Evolutionary conservation across 2,329 filamentous ascomycete species (phyloP), one percentile per base, ranked within the genome.

Genomic region (Arthrobotrys iridis): DNA sequence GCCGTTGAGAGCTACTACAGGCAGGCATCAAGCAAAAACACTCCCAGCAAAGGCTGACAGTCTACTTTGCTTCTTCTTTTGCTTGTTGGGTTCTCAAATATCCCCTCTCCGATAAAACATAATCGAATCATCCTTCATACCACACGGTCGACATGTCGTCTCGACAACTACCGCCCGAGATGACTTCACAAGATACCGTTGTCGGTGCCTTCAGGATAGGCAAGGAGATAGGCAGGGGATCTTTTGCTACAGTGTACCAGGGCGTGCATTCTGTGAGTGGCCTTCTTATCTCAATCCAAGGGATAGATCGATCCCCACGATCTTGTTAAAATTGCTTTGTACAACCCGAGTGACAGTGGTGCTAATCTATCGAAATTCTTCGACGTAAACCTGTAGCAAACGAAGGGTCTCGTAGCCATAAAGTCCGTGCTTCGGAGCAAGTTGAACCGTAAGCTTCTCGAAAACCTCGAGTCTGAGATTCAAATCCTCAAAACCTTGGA

Each of bases 391-490:
- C n/a, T 48, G 55, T 80, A 96, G 93, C 89, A 89, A 82, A 89
- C 90, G 78, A 90, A 90, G 79, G 90, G 91, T 77, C 89, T 91
- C 75, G 95, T 97, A 59, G 95, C 95, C 76, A 93, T 99, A 87
- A 99, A 99, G 83, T 96, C 93, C 24, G 95, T 99, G 82, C 93
- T 96, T 80, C 87, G 96, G 79, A 87, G 87, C 78, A 94, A 95
- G 81, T 87, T 99, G 22, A 97, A 96, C 83, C 93, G 91, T 85
- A 98, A 98, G 84, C 88, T 99, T 65, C 96, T 94, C 81, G 93
- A 97, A 77, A 99, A 98, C 82, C 89, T 99, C 60, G 93, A 95
- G 79, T 90, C 91, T 80, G 95, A 99, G 84, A 98, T 99, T 82
- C 88, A 94, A 79, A 99, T 99, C 77, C 89, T 99, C 80, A 95